Base-by-base conservation (phyloP, 352 stramenopile species). In the Globisporangium cederbergense region DNA sequence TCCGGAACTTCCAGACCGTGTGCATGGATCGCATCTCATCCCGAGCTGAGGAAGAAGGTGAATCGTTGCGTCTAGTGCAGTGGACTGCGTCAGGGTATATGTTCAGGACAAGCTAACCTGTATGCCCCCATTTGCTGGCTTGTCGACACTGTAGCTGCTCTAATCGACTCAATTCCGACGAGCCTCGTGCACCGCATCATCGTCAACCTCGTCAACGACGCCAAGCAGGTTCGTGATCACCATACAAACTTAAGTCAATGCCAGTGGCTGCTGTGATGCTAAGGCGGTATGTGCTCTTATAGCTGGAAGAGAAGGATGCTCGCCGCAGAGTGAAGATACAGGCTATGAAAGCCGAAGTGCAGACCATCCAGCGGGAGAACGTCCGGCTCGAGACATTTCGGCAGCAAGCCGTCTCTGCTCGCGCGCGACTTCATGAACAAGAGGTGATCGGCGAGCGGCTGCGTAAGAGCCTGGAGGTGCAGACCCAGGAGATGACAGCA, bases 161-260 rank as follows among this genome's bases (percentile, higher is more conserved):
- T 92, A 68, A 81, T 92, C 14, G 79, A 82, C 28, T 78, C 81
- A n/a, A 67, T 92, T 45, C 83, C 83, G 8, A 79, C 65, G 18
- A 72, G 78, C 42, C 73, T 92, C 18, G 68, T 90, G 62, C 83
- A 90, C 54, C 79, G 83, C 20, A 84, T 92, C 65, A 77, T 92
- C 53, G 68, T 81, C 42, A 85, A 74, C 38, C 68, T 92, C 28
- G 76, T 90, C 25, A 77, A 76, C 22, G 73, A 86, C 45, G 81
- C 66, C 62, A 89, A 86, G 63, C 68, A 71, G 67, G 81, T 92
- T 14, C 42, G 54, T 1, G 34, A 38, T 7, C 9, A 11, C 34
- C 9, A 38, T 38, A 11, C 4, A 38, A 7, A 10, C 34, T 10
- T 38, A 38, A 38, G 34, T 38, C 34, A 10, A 11, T 38, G 34